phyloP scores from a whole-genome alignment of 2,329 filamentous ascomycete genomes.

The Samsoniella hepiali region DNA sequence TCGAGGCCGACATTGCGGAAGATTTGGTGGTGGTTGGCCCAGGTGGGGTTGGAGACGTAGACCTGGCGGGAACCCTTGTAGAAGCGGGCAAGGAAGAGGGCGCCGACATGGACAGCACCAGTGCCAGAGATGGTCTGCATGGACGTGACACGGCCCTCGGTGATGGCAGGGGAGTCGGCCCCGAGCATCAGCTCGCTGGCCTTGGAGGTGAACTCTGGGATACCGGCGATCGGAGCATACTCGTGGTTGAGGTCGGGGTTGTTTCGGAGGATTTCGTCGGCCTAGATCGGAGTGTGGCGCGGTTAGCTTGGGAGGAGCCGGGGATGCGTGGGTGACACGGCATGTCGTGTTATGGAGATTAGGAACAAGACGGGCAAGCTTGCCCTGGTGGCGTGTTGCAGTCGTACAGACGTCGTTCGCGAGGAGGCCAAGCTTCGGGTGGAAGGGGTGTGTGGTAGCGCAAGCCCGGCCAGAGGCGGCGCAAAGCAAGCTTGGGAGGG shows the following conservation, averaged over 20 bases:
- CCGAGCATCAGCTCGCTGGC: constrained; percentile 90
- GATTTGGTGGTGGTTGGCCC: constrained; percentile 99
- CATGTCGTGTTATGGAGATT: background rate
- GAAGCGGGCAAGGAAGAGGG: constrained; percentile 91
- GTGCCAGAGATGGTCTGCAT: constrained; percentile 97
- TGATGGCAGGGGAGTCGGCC: constrained; percentile 72
- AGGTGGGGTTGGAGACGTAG: constrained; percentile 93
- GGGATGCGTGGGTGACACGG: background rate
- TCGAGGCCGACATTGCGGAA: constrained; percentile 83
- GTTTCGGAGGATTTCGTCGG: constrained; percentile 82
- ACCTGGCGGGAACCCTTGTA: constrained; percentile 71
- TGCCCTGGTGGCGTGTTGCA: constrained; percentile 2
- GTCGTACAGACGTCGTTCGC: background rate
- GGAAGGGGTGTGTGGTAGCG: background rate
- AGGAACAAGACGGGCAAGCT: background rate
- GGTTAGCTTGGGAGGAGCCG: background rate
- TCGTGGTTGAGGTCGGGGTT: constrained; percentile 95
- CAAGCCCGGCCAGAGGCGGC: background rate
- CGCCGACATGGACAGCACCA: constrained; percentile 89
- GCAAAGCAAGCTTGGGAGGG: background rate
- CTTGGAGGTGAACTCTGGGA: constrained; percentile 80
- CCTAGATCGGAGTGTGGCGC: constrained; percentile 50
- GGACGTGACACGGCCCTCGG: constrained; percentile 76
- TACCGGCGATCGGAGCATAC: constrained; percentile 93
- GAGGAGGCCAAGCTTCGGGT: background rate